Conservation (phyloP, 2,329 filamentous ascomycete species). For the Colletotrichum cordylinicola region DNA sequence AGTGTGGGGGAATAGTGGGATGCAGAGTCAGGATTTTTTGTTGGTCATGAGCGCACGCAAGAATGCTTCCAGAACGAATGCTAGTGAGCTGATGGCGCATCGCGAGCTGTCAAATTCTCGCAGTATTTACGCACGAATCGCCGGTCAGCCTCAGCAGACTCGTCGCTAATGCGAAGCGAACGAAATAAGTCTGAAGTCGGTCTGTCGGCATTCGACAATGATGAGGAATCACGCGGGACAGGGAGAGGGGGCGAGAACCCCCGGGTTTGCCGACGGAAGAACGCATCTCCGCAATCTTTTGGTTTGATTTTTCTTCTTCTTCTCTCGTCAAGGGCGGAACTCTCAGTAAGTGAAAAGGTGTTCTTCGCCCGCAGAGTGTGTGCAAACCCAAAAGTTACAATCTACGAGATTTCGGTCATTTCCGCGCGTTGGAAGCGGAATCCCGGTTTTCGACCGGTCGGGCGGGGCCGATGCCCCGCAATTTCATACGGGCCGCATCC, state of each 20-base stretch:
- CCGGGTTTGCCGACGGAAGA: neutral
- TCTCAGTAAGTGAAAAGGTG: neutral
- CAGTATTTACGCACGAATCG: neutral
- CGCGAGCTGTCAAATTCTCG: neutral
- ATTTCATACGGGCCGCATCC: neutral
- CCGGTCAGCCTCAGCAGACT: neutral
- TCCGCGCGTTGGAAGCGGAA: neutral
- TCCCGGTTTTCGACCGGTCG: neutral
- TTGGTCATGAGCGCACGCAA: neutral
- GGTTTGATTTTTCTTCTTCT: neutral
- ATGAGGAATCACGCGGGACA: neutral
- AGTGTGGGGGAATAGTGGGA: constrained; percentile 2
- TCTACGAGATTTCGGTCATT: neutral
- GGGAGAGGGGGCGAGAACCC: neutral
- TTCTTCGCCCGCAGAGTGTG: neutral
- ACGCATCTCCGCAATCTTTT: neutral
- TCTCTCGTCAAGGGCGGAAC: neutral
- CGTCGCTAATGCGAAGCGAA: neutral
- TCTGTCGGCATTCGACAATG: neutral
- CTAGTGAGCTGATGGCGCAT: neutral
- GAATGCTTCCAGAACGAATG: neutral
- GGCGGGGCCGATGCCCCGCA: neutral
- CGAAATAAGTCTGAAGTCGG: accelerated
- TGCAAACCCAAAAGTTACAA: neutral
- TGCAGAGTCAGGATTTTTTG: neutral